A percentile compares a stretch with the other conserved stretches of the same genome.
phyloP scores from a whole-genome alignment of 129 eudicot genomes.

The Pulicaria dysenterica region DNA sequence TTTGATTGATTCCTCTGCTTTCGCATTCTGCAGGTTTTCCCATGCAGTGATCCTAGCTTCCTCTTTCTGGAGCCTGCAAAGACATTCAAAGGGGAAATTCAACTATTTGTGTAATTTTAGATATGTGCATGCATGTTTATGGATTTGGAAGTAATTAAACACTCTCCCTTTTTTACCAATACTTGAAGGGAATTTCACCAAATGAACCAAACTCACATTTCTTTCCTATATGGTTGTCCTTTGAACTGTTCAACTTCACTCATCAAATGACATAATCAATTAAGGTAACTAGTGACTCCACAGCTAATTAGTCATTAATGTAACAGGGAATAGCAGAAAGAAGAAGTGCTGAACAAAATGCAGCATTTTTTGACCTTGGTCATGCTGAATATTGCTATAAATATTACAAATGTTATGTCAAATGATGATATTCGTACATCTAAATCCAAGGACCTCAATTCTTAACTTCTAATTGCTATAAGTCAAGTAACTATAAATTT shows the following conservation, averaged over 20 bases:
- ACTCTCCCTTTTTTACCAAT: conserved; percentile 1
- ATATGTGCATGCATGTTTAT: not conserved
- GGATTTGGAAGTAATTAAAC: not conserved
- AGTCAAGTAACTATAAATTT: no score
- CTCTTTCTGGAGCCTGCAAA: conserved; percentile 66
- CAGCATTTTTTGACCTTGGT: no score
- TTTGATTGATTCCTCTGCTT: conserved; percentile 82
- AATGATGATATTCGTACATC: no score
- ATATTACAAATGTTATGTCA: no score
- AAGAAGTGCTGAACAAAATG: no score
- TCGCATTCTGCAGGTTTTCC: conserved; percentile 96
- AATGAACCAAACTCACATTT: conserved; percentile 7
- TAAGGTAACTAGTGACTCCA: not conserved
- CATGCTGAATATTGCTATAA: no score
- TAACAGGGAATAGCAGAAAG: not conserved
- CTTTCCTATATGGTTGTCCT: not conserved
- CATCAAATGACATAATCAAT: not conserved
- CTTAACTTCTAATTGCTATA: no score
- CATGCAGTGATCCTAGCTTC: conserved; percentile 88
- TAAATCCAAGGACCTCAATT: no score
- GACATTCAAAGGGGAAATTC: conserved; percentile 2
- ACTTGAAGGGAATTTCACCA: conserved; percentile 1
- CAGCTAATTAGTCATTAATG: not conserved
- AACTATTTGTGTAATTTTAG: not conserved
- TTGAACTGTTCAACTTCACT: conserved; percentile 8